Evolutionary conservation across 495 filamentous ascomycete species (phyloP).

Genomic region (Cercophora scortea): DNA sequence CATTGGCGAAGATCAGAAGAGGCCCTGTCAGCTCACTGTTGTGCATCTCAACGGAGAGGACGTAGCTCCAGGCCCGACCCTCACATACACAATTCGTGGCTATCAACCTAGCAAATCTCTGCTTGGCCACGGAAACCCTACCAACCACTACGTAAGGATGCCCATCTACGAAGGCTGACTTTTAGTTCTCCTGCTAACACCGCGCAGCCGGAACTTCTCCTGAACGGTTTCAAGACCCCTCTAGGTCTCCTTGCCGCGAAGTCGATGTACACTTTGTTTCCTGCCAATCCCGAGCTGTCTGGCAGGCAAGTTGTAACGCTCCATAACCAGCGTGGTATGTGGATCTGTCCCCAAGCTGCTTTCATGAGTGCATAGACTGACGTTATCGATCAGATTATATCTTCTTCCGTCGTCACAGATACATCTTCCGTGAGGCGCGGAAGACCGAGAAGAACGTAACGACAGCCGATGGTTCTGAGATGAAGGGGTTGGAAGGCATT

Average conservation of each 20-base stretch:
- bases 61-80: constrained; percentile 68
- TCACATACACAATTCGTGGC: constrained; percentile 61
- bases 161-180: background rate
- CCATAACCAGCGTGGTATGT: constrained; percentile 69
- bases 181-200: constrained; percentile 4
- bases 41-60: constrained; percentile 55
- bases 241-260: constrained; percentile 84
- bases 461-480: constrained; percentile 78
- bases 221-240: constrained; percentile 93
- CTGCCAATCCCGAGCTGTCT: constrained; percentile 68
- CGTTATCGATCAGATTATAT: constrained; percentile 59
- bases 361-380: background rate
- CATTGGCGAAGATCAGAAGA: constrained; percentile 78
- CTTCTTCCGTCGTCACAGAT: constrained; percentile 82
- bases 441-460: constrained; percentile 79
- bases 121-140: constrained; percentile 81
- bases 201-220: constrained; percentile 68
- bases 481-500: constrained; percentile 74
- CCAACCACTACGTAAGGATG: constrained; percentile 58
- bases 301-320: constrained; percentile 85
- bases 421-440: constrained; percentile 83
- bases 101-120: constrained; percentile 80
- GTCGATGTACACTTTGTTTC: constrained; percentile 77
- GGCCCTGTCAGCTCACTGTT: constrained; percentile 65
- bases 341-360: background rate